phyloP scores from a whole-genome alignment of 495 filamentous ascomycete genomes.

The Apodospora peruviana region DNA sequence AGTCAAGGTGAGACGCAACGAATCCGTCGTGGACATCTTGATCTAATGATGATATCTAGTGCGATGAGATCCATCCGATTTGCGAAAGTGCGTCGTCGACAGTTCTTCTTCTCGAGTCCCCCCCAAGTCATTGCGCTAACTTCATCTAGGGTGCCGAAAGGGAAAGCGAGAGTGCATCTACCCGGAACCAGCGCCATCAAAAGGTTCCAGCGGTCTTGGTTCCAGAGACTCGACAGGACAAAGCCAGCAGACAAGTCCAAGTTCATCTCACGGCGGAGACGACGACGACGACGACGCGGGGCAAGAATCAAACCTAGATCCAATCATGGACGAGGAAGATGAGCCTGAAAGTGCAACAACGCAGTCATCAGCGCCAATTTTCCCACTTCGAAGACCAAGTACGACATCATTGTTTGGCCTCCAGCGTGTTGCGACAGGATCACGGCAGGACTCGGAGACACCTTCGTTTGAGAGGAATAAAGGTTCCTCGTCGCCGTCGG shows the following conservation, averaged over 20 bases:
- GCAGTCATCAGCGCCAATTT: conserved; percentile 27
- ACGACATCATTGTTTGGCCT: conserved; percentile 34
- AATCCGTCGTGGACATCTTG: not conserved
- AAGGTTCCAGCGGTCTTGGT: conserved; percentile 38
- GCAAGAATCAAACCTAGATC: conserved; percentile 45
- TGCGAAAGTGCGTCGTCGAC: conserved; percentile 57
- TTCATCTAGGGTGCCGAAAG: conserved; percentile 66
- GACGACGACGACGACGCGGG: conserved; percentile 48
- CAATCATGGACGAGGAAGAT: conserved; percentile 70
- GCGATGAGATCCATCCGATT: conserved; percentile 77
- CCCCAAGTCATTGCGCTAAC: conserved; percentile 15
- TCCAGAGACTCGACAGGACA: conserved; percentile 41
- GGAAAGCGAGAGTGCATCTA: conserved; percentile 80
- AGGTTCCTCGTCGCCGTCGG: conserved; percentile 45
- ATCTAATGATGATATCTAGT: conserved; percentile 42
- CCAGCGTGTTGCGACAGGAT: conserved; percentile 19
- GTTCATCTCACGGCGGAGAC: conserved; percentile 47
- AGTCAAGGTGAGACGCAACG: conserved; percentile 65
- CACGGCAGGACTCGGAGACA: conserved; percentile 44
- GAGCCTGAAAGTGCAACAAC: conserved; percentile 35
- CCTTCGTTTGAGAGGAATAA: conserved; percentile 45
- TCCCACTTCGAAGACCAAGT: conserved; percentile 38
- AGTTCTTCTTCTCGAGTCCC: conserved; percentile 30
- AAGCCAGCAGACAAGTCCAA: conserved; percentile 46
- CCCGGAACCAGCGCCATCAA: conserved; percentile 58